Base-by-base conservation (phyloP, 106 monocot species). In the Apostasia ramifera region DNA sequence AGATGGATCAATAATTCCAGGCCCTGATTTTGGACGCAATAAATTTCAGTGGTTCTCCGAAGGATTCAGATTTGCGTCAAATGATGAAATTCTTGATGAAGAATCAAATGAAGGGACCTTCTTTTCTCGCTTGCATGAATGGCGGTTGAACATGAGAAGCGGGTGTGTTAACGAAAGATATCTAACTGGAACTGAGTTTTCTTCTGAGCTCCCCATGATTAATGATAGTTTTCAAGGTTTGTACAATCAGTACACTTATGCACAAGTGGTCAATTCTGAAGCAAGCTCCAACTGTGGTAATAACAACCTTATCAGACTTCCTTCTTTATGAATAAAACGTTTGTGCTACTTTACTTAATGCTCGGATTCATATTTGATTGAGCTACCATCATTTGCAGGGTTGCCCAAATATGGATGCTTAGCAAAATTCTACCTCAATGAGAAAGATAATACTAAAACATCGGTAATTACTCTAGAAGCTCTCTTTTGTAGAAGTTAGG, bases 131-230 rank as follows among this genome's bases (percentile, higher is more conserved):
- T 43, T 74, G 15, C 74, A 79, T 50, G 76, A 82, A 53, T 86
- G 86, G 86, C 76, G 79, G 44, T 71, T 86, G 55, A 76, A 86
- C 66, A 72, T 82, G 73, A 72, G 57, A 6, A 86, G 73, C 3
- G 73, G 74, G 1, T 53, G 11, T 61, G 79, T 74, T 7, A 67
- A n/a, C 48, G 79, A 76, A 66, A 74, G 72, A 66, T 71, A 76
- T 71, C 66, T 86, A 47, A 79, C 67, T 9, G 81, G 76, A 54
- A 64, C 15, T 26, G 79, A 81, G 7, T 66, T 73, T n/a, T 76
- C 81, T 0, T 9, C 71, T 6, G 79, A 82, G 1, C 74, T 86
- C 52, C 82, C 82, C 4, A 43, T 82, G 66, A 73, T 79, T 61
- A 82, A 82, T 70, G 73, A 86, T 11, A 54, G 42, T 1, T 70